phyloP scores from a whole-genome alignment of 805 yeast genomes.

The Cyberlindnera mississippiensis region DNA sequence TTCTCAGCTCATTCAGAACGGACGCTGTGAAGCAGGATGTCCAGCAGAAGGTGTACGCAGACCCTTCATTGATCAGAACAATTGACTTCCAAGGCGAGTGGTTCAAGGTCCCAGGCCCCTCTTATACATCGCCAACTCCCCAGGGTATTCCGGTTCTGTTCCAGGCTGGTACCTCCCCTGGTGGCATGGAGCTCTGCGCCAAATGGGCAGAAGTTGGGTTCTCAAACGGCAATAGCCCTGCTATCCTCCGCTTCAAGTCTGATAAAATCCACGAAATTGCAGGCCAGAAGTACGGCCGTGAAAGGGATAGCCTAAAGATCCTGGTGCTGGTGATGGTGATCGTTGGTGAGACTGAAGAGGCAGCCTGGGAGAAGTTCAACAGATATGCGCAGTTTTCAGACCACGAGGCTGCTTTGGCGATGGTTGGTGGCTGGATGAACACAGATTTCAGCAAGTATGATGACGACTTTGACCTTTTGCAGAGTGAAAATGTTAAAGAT shows the following conservation, averaged over 20 bases:
- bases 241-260: conserved; percentile 28
- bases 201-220: conserved; percentile 41
- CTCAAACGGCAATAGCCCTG: conserved; percentile 35
- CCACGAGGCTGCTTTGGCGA: conserved; percentile 42
- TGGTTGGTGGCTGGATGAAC: conserved; percentile 45
- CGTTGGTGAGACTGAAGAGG: conserved; percentile 38
- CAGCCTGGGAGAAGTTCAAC: conserved; percentile 36
- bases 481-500: conserved; percentile 29
- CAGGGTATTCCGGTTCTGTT: conserved; percentile 42
- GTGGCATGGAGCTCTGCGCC: conserved; percentile 40
- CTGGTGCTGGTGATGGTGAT: conserved; percentile 36
- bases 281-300: conserved; percentile 32
- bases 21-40: conserved; percentile 31
- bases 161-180: conserved; percentile 42
- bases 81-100: conserved; percentile 39
- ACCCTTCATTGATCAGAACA: conserved; percentile 38
- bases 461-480: conserved; percentile 35
- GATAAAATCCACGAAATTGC: conserved; percentile 33
- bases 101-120: conserved; percentile 38
- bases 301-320: conserved; percentile 35
- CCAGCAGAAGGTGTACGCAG: conserved; percentile 32
- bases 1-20: conserved; percentile 43
- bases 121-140: conserved; percentile 40
- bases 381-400: conserved; percentile 32
- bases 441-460: conserved; percentile 35